phyloP scores from a whole-genome alignment of 192 early-diverging fungal species.

The Backusella macrospora region DNA sequence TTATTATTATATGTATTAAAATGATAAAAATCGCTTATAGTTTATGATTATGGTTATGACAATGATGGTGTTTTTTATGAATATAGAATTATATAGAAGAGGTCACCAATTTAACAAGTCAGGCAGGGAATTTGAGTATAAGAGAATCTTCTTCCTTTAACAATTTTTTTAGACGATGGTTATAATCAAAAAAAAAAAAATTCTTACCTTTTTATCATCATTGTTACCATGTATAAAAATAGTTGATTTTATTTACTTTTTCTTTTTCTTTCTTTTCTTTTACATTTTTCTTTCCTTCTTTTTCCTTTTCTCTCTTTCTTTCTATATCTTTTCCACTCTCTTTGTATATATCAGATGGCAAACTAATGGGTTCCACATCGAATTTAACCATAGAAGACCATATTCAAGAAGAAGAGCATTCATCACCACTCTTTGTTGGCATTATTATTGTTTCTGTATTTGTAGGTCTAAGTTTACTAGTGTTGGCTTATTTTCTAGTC shows the following conservation, averaged over 20 bases:
- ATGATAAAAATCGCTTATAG: neutral
- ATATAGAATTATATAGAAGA: neutral
- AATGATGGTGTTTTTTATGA: too few species aligned
- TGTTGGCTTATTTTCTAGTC: constrained; percentile 10
- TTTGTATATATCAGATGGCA: neutral
- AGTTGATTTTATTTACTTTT: neutral
- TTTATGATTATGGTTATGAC: neutral
- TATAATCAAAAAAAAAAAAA: constrained; percentile 3
- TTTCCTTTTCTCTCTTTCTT: neutral
- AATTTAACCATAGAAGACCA: constrained; percentile 3
- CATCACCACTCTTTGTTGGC: constrained; percentile 9
- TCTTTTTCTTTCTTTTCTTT: neutral
- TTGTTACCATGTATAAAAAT: constrained; percentile 7
- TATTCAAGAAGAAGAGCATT: constrained; percentile 4
- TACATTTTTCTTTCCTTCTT: neutral
- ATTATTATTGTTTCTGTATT: constrained; percentile 16
- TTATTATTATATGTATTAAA: neutral
- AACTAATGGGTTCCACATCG: neutral
- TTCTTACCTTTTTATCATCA: neutral
- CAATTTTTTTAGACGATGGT: constrained; percentile 24
- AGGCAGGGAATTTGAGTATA: constrained; percentile 10
- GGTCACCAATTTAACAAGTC: neutral
- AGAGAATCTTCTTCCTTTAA: constrained; percentile 18
- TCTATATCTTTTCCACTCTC: neutral
- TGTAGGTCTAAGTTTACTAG: constrained; percentile 18